Evolutionary conservation across 441 rosid species (phyloP), one percentile per base, ranked within the genome.

Genomic region (Adansonia gregorii): DNA sequence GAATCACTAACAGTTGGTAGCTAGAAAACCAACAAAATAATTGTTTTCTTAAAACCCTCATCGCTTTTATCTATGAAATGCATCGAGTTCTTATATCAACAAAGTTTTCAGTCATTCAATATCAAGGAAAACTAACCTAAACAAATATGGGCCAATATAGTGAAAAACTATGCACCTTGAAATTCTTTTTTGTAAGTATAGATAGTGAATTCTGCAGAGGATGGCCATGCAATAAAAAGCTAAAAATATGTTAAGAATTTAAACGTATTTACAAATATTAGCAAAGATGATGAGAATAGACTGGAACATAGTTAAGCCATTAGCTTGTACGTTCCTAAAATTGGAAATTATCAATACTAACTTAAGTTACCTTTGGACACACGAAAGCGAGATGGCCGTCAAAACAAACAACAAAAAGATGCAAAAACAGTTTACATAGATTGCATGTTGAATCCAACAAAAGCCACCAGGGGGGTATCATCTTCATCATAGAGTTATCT

Each of bases 381-480:
- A 88, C 94, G 82, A 79, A 92, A 75, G 93, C 84, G n/a, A 72
- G 94, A 89, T 81, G 97, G 95, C 84, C 97, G 86, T 85, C 98
- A 94, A 94, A 73, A 82, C 82, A 81, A 92, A 27, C 91, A 41
- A 95, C 93, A 83, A 97, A 94, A 75, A 96, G 97, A 85, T 89
- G 88, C 77, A 96, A 93, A 90, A 86, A 90, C 80, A 90, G 98
- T 85, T 85, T 91, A 85, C 99, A 96, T 79, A 96, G 94, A 77
- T 92, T 78, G 86, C 99, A 96, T 55, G 90, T 86, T 76, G 89
- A 90, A 88, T 94, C 98, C 98, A 94, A 85, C 84, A 88, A 83
- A 85, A 63, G 67, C 46, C 79, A 73, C 52, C 75, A 81, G 54
- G 72, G 80, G 55, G 70, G 2, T 43, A 71, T 64, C 46, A 75